Base-by-base conservation (phyloP, 371 early-diverging fungal species). In the Basidiobolus meristosporus region DNA sequence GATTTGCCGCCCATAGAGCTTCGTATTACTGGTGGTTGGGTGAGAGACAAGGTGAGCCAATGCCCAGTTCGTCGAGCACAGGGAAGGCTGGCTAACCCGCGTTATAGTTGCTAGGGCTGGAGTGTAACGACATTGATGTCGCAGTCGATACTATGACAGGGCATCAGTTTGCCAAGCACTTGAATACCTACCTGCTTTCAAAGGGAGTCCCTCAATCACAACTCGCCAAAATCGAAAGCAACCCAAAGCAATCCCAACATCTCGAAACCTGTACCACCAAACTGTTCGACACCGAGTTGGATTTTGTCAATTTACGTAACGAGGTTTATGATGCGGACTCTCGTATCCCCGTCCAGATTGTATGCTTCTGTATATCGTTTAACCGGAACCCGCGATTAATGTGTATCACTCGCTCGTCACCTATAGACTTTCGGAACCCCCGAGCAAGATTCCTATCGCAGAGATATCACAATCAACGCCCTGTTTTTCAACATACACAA, bases 1-100 rank as follows among this genome's bases (percentile, higher is more conserved):
- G 65, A 60, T 40, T 50, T 57, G 42, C 68, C 70, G 1, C 57
- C 48, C 15, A 60, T 88, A 33, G 70, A 70, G 33, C 65, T 89
- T 36, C 64, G 98, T n/a, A 79, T 96, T 39, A 95, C 92, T 18
- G 98, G 98, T 43, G 98, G 98, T 7, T 98, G 98, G 98, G 98
- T 98, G 35, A 73, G 98, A 32, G 98, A 98, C 58, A 98, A 97
- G 72, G 83, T 81, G 60, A 33, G 15, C n/a, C n/a, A n/a, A n/a
- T n/a, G n/a, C n/a, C n/a, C n/a, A n/a, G n/a, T n/a, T n/a, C n/a
- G n/a, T n/a, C n/a, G n/a, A n/a, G n/a, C n/a, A n/a, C n/a, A n/a
- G n/a, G n/a, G n/a, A n/a, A n/a, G n/a, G n/a, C n/a, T n/a, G n/a
- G 9, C 26, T 26, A 26, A 26, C 9, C 26, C 26, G 26, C 2